These are phyloP conservation scores for Myriosclerotinia duriaeana DNA, from an alignment of 2,329 filamentous ascomycete genomes.

Conservation along the genomic window DNA sequence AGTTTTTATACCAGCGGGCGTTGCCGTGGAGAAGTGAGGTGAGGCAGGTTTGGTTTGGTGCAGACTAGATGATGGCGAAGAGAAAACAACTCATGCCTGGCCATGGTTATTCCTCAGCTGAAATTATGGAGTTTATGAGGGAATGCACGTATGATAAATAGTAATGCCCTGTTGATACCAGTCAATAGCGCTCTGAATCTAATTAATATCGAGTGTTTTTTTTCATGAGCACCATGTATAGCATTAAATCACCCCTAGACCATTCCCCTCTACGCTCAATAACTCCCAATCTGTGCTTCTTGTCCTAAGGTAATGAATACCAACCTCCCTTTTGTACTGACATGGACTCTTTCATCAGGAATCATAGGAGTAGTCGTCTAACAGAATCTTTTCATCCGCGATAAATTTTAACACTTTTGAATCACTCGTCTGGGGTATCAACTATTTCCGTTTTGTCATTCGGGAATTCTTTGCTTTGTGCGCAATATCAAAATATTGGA, in stretches of 20 bases:
- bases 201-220: neutral
- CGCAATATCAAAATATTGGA: neutral
- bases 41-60: neutral
- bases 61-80: neutral
- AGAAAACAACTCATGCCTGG: neutral
- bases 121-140: neutral
- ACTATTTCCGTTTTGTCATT: neutral
- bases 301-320: neutral
- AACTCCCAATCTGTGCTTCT: neutral
- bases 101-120: neutral
- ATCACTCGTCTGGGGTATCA: neutral
- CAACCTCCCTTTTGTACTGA: neutral
- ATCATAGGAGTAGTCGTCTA: neutral
- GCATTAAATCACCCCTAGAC: neutral
- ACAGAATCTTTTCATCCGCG: neutral
- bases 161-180: neutral
- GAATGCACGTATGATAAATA: slow-evolving; percentile 2
- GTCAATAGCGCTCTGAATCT: neutral
- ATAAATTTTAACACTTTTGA: neutral
- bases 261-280: neutral
- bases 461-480: too few species aligned
- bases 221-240: neutral
- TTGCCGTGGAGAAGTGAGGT: neutral
- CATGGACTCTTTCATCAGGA: neutral
- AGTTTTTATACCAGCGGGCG: neutral